phyloP scores from a whole-genome alignment of 2,329 filamentous ascomycete species.

The Penicillium sp. region DNA sequence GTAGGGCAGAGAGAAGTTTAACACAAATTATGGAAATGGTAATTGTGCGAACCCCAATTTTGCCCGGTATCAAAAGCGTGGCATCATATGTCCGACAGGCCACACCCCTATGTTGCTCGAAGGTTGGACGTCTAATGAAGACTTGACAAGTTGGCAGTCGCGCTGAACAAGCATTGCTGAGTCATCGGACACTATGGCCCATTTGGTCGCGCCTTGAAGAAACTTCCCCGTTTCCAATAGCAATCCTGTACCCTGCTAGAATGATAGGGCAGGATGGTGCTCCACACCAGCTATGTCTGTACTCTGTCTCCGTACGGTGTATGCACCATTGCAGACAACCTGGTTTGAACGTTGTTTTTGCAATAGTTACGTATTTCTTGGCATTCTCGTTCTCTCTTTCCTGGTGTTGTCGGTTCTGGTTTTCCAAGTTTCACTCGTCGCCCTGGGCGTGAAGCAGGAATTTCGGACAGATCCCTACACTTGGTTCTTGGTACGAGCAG shows the following conservation, averaged over 20 bases:
- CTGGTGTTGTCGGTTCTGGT: neutral
- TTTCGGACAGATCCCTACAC: neutral
- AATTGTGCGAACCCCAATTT: neutral
- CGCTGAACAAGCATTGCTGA: constrained; percentile 17
- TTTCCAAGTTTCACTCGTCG: constrained; percentile 13
- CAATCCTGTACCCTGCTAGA: neutral
- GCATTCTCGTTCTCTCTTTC: neutral
- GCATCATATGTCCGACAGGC: neutral
- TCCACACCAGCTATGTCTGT: constrained; percentile 22
- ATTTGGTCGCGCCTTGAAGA: neutral
- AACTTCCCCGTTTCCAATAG: neutral
- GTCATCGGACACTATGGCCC: constrained; percentile 5
- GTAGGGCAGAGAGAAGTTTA: neutral
- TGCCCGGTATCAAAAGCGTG: neutral
- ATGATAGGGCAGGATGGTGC: neutral
- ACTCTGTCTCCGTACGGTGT: too few species aligned
- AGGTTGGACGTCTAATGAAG: constrained; percentile 11
- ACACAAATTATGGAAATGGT: neutral
- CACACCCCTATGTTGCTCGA: neutral
- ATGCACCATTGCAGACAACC: neutral
- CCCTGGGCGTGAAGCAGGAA: neutral
- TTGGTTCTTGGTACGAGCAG: neutral
- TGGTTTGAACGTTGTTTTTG: constrained; percentile 2
- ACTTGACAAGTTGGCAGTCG: constrained; percentile 1
- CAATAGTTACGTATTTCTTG: neutral